Conservation (phyloP, 2,329 filamentous ascomycete genomes). For the Stagonosporopsis rhizophila region DNA sequence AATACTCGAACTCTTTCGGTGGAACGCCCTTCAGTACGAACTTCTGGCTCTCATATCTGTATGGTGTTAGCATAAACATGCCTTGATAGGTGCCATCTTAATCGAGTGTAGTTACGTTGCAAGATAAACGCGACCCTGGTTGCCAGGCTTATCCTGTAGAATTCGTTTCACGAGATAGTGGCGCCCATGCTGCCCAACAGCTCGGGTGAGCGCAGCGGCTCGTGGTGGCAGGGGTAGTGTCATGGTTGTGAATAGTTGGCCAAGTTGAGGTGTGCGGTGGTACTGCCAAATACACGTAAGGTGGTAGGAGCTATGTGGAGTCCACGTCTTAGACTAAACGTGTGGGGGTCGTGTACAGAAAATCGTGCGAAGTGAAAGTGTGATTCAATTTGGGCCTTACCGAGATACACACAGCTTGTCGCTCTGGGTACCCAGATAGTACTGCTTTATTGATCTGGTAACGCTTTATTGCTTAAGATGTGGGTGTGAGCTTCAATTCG, state of each 20-base stretch:
- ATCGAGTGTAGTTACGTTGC: constrained; percentile 7
- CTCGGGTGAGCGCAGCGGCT: not conserved
- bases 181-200: constrained; percentile 11
- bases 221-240: not conserved
- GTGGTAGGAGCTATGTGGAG: not conserved
- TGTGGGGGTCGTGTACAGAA: not conserved
- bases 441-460: too few relatives aligned
- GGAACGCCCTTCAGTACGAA: constrained; percentile 16
- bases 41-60: constrained; percentile 3
- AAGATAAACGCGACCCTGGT: constrained; percentile 18
- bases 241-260: not conserved
- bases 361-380: not conserved
- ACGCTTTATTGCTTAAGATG: too few relatives aligned
- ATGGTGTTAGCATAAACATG: constrained; percentile 1
- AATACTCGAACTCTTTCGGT: constrained; percentile 11
- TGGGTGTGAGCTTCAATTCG: too few relatives aligned
- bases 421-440: too few relatives aligned
- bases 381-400: not conserved
- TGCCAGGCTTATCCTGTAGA: constrained; percentile 14
- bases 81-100: not conserved
- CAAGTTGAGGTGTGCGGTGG: not conserved
- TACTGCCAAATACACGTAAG: not conserved
- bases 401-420: not conserved
- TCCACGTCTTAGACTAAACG: not conserved
- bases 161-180: constrained; percentile 12